Conservation (phyloP, 352 stramenopile genomes). For the Peronospora farinosa region DNA sequence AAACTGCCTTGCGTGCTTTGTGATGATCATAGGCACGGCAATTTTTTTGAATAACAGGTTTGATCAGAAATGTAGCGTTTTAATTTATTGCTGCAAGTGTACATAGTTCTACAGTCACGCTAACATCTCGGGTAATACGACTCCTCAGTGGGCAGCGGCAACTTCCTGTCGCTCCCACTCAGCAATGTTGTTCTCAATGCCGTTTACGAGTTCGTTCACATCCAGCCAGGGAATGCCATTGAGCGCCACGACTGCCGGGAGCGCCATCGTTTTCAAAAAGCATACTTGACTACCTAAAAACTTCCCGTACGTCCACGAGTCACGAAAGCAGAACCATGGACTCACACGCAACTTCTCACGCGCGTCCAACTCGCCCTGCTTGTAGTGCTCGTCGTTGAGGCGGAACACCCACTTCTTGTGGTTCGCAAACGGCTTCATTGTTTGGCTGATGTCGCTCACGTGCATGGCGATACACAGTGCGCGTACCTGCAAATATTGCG, state of each 20-base stretch:
- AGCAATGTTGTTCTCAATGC: slow-evolving; percentile 53
- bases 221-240: slow-evolving; percentile 63
- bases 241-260: slow-evolving; percentile 47
- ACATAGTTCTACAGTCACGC: slow-evolving; percentile 31
- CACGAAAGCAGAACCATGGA: slow-evolving; percentile 48
- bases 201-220: slow-evolving; percentile 41
- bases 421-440: slow-evolving; percentile 72
- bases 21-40: not conserved
- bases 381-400: slow-evolving; percentile 66
- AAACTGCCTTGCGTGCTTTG: not conserved
- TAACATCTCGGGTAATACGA: slow-evolving; percentile 26
- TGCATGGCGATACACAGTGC: slow-evolving; percentile 67
- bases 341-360: slow-evolving; percentile 34
- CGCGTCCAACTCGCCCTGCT: slow-evolving; percentile 59
- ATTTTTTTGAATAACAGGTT: not conserved
- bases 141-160: slow-evolving; percentile 11
- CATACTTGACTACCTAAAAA: slow-evolving; percentile 55
- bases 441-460: slow-evolving; percentile 78
- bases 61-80: slow-evolving; percentile 19
- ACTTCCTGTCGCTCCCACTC: slow-evolving; percentile 40
- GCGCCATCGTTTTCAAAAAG: slow-evolving; percentile 52
- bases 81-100: slow-evolving; percentile 35
- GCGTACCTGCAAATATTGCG: slow-evolving; percentile 44
- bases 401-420: slow-evolving; percentile 72
- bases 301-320: slow-evolving; percentile 40